These are phyloP conservation scores for Waitea zeae DNA, from an alignment of 1,284 basidiomycete genomes.

Conservation along the genomic window DNA sequence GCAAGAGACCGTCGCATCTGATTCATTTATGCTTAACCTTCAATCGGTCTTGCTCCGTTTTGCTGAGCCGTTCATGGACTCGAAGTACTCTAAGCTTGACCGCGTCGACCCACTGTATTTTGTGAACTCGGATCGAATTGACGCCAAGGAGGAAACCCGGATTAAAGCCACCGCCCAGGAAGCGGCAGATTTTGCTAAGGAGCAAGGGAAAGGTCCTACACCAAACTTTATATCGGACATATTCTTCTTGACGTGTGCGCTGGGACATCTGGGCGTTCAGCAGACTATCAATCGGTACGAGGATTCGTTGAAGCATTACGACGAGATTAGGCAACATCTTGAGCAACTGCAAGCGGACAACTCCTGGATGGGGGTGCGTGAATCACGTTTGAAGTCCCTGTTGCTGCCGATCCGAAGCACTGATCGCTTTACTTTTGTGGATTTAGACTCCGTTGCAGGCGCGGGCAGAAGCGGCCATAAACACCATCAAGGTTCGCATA, in stretches of 20 bases:
- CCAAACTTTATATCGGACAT: slow-evolving; percentile 94
- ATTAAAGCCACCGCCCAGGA: slow-evolving; percentile 83
- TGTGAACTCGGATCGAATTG: slow-evolving; percentile 50
- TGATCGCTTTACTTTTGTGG: neutral
- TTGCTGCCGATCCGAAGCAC: slow-evolving; percentile 4
- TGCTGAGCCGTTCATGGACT: slow-evolving; percentile 95
- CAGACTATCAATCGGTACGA: slow-evolving; percentile 65
- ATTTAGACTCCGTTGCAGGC: slow-evolving; percentile 46
- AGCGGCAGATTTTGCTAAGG: slow-evolving; percentile 52
- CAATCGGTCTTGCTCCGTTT: slow-evolving; percentile 74
- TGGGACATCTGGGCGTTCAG: slow-evolving; percentile 75
- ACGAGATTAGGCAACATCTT: slow-evolving; percentile 65
- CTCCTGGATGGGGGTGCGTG: slow-evolving; percentile 59
- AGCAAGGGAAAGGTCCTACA: slow-evolving; percentile 28
- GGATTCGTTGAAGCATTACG: slow-evolving; percentile 52
- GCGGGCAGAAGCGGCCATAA: slow-evolving; percentile 51
- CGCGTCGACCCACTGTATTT: slow-evolving; percentile 81
- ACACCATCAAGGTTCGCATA: slow-evolving; percentile 45
- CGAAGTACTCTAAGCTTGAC: slow-evolving; percentile 82
- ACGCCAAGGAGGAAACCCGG: slow-evolving; percentile 76
- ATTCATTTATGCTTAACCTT: slow-evolving; percentile 89
- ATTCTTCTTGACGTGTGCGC: slow-evolving; percentile 77
- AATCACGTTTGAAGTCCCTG: too few relatives aligned
- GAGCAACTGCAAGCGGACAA: slow-evolving; percentile 65
- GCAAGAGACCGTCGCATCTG: slow-evolving; percentile 70